phyloP scores from a whole-genome alignment of 495 filamentous ascomycete genomes.

The Aspergillus diversus region DNA sequence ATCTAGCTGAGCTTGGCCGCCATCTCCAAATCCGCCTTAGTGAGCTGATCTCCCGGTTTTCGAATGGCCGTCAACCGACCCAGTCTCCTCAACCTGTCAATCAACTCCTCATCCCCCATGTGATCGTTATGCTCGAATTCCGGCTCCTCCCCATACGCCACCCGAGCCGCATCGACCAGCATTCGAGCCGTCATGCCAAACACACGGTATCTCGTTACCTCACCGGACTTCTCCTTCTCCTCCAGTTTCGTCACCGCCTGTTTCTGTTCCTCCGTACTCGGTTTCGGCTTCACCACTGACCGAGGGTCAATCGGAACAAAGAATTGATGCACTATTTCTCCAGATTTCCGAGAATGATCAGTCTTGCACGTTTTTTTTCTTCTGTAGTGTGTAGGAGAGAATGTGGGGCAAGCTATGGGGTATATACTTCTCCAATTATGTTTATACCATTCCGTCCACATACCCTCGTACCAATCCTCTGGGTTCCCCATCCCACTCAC shows the following conservation, averaged over 20 bases:
- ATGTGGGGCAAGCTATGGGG: conserved; percentile 6
- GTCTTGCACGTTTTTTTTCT: too few species aligned
- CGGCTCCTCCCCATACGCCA: conserved; percentile 80
- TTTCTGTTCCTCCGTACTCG: conserved; percentile 23
- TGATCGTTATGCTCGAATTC: conserved; percentile 83
- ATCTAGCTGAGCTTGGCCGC: conserved; percentile 55
- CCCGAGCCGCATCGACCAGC: conserved; percentile 78
- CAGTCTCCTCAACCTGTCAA: conserved; percentile 60
- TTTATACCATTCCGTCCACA: conserved; percentile 64
- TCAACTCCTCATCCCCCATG: conserved; percentile 80
- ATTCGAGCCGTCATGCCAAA: conserved; percentile 94
- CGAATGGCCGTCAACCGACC: conserved; percentile 64
- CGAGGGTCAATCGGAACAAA: conserved; percentile 72
- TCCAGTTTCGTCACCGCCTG: conserved; percentile 40
- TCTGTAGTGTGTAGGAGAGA: too few species aligned
- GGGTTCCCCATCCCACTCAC: conserved; percentile 34
- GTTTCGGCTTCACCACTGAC: conserved; percentile 59
- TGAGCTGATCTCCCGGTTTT: conserved; percentile 49
- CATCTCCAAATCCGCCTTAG: conserved; percentile 60
- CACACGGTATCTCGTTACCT: conserved; percentile 68
- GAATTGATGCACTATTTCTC: conserved; percentile 75
- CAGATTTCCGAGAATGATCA: not conserved
- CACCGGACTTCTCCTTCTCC: conserved; percentile 43
- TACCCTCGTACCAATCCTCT: conserved; percentile 60
- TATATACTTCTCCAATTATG: conserved; percentile 61